These are phyloP conservation scores for Gigaspora rosea DNA, from an alignment of 192 early-diverging fungal species.

Conservation along the genomic window DNA sequence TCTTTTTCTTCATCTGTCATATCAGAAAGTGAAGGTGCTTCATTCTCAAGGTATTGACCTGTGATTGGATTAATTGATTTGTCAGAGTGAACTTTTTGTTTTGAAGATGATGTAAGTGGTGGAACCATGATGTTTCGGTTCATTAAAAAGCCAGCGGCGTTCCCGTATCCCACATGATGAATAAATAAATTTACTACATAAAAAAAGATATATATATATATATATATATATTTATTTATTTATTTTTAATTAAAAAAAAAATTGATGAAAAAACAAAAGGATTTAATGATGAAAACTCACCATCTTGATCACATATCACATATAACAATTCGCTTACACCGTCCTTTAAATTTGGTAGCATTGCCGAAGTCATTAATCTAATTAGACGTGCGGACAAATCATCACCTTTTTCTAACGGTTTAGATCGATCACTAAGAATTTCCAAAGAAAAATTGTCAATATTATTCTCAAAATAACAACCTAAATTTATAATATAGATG, in stretches of 20 bases:
- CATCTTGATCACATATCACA: conserved; percentile 67
- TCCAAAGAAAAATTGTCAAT: not conserved
- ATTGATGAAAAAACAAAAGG: not conserved
- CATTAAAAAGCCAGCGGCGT: conserved; percentile 89
- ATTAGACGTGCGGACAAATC: conserved; percentile 66
- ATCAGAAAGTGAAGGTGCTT: conserved; percentile 56
- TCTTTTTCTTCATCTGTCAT: conserved; percentile 99
- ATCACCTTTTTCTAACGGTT: conserved; percentile 66
- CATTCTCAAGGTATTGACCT: conserved; percentile 65
- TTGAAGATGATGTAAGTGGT: conserved; percentile 23
- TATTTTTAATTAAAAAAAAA: too few relatives aligned
- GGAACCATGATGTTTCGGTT: conserved; percentile 65
- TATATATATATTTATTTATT: too few relatives aligned
- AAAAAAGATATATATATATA: too few relatives aligned
- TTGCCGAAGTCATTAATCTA: conserved; percentile 66
- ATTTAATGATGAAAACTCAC: conserved; percentile 43
- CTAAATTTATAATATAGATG: not conserved
- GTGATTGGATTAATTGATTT: conserved; percentile 84
- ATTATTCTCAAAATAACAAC: not conserved
- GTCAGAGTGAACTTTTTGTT: not conserved
- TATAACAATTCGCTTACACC: conserved; percentile 67
- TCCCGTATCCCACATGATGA: conserved; percentile 86
- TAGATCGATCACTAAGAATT: conserved; percentile 64
- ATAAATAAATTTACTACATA: conserved; percentile 59
- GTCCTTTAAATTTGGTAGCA: conserved; percentile 59